Conservation (phyloP, 1,139 yeast species). For the Yamadazyma mexicana region DNA sequence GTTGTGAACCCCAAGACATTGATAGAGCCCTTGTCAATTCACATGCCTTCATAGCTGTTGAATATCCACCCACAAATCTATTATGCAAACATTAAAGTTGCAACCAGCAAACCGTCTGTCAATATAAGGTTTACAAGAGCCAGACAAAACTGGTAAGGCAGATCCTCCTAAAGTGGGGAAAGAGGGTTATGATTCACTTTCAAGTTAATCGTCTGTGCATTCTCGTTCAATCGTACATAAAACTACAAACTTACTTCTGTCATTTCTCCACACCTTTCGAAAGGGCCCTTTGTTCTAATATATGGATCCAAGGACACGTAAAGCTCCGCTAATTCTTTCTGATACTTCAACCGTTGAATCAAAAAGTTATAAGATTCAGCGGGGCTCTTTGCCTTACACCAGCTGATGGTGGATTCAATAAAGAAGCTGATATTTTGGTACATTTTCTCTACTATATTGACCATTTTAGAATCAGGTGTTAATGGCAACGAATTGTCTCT, state of each 20-base stretch:
- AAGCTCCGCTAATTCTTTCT: conserved; percentile 51
- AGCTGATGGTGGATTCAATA: conserved; percentile 56
- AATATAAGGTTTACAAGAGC: no score
- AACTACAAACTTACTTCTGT: conserved; percentile 27
- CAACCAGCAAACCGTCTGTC: no score
- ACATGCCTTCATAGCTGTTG: no score
- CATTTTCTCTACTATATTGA: conserved; percentile 27
- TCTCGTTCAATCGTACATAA: not conserved
- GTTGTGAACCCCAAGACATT: no score
- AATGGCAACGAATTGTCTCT: conserved; percentile 17
- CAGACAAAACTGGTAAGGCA: no score
- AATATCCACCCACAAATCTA: no score
- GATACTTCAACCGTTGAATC: conserved; percentile 49
- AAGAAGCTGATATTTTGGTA: conserved; percentile 40
- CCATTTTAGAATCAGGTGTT: conserved; percentile 35
- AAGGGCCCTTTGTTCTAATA: conserved; percentile 64
- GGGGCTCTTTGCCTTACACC: conserved; percentile 59
- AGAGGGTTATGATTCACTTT: no score
- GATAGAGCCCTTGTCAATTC: no score
- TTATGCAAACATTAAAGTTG: no score
- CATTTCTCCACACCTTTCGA: conserved; percentile 50
- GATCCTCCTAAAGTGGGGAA: no score
- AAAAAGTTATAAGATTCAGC: conserved; percentile 43
- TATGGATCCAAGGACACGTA: conserved; percentile 70
- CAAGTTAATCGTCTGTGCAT: no score